These are phyloP conservation scores for Lyophyllum atratum DNA, from an alignment of 768 basidiomycete species.

Conservation along the genomic window DNA sequence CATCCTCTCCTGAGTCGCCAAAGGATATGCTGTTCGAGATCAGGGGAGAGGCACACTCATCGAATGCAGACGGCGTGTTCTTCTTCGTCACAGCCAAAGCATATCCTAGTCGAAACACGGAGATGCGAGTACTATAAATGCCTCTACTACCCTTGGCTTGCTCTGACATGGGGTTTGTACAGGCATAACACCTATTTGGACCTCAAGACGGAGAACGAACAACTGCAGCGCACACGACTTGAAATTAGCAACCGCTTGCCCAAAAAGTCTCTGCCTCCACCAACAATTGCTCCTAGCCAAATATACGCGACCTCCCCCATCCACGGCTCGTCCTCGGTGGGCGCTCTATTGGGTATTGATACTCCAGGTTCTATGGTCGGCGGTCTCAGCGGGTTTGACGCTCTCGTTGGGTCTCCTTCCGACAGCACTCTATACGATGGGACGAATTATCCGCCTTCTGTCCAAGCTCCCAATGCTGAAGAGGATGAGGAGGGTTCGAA, in stretches of 20 bases:
- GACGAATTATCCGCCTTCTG: not conserved
- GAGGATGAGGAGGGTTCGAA: slow-evolving; percentile 54
- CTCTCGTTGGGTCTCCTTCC: slow-evolving; percentile 6
- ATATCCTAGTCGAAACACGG: slow-evolving; percentile 72
- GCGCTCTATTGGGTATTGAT: slow-evolving; percentile 7
- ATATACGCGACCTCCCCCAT: slow-evolving; percentile 40
- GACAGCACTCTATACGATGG: slow-evolving; percentile 7
- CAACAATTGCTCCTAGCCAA: slow-evolving; percentile 25
- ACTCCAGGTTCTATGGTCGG: slow-evolving; percentile 1
- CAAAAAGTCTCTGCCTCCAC: slow-evolving; percentile 20
- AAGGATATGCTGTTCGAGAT: slow-evolving; percentile 71
- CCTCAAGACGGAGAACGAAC: slow-evolving; percentile 86
- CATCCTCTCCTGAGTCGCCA: slow-evolving; percentile 21
- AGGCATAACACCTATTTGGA: slow-evolving; percentile 79
- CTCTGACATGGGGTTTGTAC: slow-evolving; percentile 1
- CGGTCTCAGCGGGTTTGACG: slow-evolving; percentile 12
- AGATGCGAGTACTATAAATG: slow-evolving; percentile 48
- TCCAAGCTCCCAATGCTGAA: slow-evolving; percentile 27
- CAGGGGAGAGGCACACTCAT: slow-evolving; percentile 61
- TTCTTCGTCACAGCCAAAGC: slow-evolving; percentile 78
- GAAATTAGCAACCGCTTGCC: slow-evolving; percentile 38
- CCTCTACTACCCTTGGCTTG: not conserved
- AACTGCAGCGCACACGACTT: slow-evolving; percentile 61
- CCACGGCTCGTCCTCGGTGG: slow-evolving; percentile 10
- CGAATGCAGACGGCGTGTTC: slow-evolving; percentile 48